Percentiles rank a stretch among this genome's conserved stretches.
Evolutionary conservation across 495 filamentous ascomycete genomes (phyloP).

Genomic region (Aspergillus indologenus): DNA sequence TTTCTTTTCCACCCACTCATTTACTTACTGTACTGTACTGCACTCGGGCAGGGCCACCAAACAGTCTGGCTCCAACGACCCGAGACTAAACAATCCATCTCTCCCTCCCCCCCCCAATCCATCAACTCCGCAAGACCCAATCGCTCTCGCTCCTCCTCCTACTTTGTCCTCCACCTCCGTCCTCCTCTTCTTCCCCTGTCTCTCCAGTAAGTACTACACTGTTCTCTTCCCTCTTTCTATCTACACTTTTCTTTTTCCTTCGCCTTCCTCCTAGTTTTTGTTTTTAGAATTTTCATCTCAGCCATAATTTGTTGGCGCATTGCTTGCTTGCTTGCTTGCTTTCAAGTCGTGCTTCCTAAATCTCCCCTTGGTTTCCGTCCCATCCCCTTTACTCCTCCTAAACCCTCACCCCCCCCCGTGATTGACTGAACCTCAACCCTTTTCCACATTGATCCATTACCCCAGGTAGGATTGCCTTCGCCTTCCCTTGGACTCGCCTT

Average conservation of each 20-base stretch:
- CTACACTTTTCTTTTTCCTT: conserved; percentile 28
- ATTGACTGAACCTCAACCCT: conserved; percentile 19
- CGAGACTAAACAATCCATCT: conserved; percentile 13
- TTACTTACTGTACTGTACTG: not conserved
- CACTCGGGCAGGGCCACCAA: conserved; percentile 18
- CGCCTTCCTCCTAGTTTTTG: conserved; percentile 12
- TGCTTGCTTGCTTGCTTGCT: too few relatives aligned
- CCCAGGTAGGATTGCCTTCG: conserved; percentile 17
- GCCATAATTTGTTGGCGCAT: conserved; percentile 8
- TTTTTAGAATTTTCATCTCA: conserved; percentile 15
- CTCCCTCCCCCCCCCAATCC: conserved; percentile 11
- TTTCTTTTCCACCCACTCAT: conserved; percentile 25
- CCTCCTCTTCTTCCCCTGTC: conserved; percentile 17
- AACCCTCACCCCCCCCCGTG: not conserved
- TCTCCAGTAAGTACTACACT: not conserved
- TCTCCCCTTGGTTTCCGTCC: conserved; percentile 18
- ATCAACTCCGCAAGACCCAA: conserved; percentile 25
- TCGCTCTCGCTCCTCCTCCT: conserved; percentile 8
- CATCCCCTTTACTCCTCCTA: conserved; percentile 15
- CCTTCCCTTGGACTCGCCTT: conserved; percentile 1
- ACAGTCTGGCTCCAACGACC: conserved; percentile 16
- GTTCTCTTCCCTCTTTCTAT: conserved; percentile 11
- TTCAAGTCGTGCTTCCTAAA: conserved; percentile 13
- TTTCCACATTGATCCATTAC: conserved; percentile 16
- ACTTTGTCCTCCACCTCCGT: conserved; percentile 15